These are phyloP conservation scores for Malus hybrid DNA, from an alignment of 331 rosid genomes.

Conservation along the genomic window DNA sequence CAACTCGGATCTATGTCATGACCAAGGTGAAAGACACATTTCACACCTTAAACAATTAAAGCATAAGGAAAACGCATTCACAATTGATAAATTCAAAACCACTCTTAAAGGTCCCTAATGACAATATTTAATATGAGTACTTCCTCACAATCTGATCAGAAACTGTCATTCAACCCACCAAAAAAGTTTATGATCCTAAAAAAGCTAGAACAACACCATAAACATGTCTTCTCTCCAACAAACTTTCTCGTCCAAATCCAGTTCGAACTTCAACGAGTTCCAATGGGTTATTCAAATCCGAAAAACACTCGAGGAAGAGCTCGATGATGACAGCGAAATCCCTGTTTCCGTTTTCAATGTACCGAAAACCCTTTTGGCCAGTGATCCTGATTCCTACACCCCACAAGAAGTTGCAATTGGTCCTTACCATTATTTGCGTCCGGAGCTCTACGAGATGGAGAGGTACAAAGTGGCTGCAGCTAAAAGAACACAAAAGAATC, in stretches of 20 bases:
- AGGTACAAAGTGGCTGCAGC: slow-evolving; percentile 63
- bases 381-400: slow-evolving; percentile 55
- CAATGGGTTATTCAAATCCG: slow-evolving; percentile 62
- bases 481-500: slow-evolving; percentile 40
- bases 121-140: not conserved
- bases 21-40: not conserved
- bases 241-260: slow-evolving; percentile 22
- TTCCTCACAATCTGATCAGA: slow-evolving; percentile 8
- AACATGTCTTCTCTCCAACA: slow-evolving; percentile 32
- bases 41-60: not conserved
- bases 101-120: slow-evolving; percentile 6
- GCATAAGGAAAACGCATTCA: slow-evolving; percentile 22
- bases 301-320: slow-evolving; percentile 52
- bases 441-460: slow-evolving; percentile 70
- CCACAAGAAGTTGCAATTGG: slow-evolving; percentile 76
- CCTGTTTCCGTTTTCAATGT: slow-evolving; percentile 61
- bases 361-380: slow-evolving; percentile 56
- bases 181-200: not conserved
- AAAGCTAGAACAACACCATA: not conserved
- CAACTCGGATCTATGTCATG: not conserved
- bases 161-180: slow-evolving; percentile 6
- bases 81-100: not conserved
- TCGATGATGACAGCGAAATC: slow-evolving; percentile 34
- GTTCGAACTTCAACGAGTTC: slow-evolving; percentile 41
- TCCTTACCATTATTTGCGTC: slow-evolving; percentile 68